A percentile compares a stretch with the other conserved stretches of the same genome.
Conservation (phyloP, 2,329 filamentous ascomycete species). For the Talaromyces sp. region DNA sequence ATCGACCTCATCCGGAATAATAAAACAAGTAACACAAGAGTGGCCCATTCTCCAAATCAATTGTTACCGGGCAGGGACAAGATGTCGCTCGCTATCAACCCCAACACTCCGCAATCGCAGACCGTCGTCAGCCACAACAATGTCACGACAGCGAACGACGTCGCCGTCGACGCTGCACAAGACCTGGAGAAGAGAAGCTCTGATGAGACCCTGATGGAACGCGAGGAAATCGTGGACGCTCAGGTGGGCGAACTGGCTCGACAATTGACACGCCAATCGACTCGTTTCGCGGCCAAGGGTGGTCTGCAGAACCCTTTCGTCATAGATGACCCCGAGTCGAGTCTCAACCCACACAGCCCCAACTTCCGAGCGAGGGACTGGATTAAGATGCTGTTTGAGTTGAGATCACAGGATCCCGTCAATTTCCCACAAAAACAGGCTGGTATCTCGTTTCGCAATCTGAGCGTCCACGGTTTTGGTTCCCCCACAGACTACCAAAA, state of each 20-base stretch:
- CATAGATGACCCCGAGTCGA: conserved; percentile 33
- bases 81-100: conserved; percentile 15
- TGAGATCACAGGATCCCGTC: conserved; percentile 33
- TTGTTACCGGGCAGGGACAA: background rate
- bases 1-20: background rate
- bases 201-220: conserved; percentile 6
- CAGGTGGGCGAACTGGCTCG: conserved; percentile 13
- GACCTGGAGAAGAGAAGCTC: conserved; percentile 11
- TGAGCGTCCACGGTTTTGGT: conserved; percentile 47
- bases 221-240: conserved; percentile 7
- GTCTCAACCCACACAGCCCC: conserved; percentile 43
- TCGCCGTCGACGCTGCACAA: background rate
- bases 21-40: background rate
- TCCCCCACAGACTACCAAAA: conserved; percentile 47
- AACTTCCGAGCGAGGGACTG: conserved; percentile 47
- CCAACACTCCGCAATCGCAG: conserved; percentile 11
- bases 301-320: conserved; percentile 38
- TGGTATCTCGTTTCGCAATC: conserved; percentile 46
- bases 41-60: background rate
- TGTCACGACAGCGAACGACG: background rate
- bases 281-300: conserved; percentile 13
- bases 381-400: conserved; percentile 43
- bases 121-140: conserved; percentile 15
- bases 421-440: conserved; percentile 35
- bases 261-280: conserved; percentile 18